Evolutionary conservation across 2,329 filamentous ascomycete species (phyloP).

Genomic region (Aspergillus ochraceoroseus): DNA sequence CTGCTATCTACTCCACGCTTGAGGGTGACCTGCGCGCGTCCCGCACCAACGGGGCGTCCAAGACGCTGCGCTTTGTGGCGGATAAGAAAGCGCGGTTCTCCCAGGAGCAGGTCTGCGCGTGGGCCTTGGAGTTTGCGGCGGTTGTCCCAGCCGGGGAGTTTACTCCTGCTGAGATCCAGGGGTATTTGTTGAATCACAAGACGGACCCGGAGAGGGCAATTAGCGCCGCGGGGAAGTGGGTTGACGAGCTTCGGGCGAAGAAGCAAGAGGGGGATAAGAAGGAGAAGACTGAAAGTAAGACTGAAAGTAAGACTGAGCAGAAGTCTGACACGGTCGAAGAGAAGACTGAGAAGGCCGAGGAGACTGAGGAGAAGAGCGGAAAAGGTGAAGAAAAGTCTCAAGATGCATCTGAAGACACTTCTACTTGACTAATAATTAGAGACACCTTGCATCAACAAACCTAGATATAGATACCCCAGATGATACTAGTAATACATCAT

Average conservation of each 20-base stretch:
- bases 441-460: neutral
- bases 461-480: neutral
- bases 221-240: conserved; percentile 30
- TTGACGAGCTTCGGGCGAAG: conserved; percentile 24
- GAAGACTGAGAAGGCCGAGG: neutral
- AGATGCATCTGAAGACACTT: neutral
- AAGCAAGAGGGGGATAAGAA: conserved; percentile 18
- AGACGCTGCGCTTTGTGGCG: neutral
- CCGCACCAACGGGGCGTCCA: neutral
- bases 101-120: conserved; percentile 18
- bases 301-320: neutral
- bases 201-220: conserved; percentile 32
- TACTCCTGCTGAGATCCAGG: conserved; percentile 42
- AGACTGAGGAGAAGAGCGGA: neutral
- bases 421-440: neutral
- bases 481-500: neutral
- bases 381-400: neutral
- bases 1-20: conserved; percentile 35
- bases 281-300: conserved; percentile 2
- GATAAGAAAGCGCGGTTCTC: conserved; percentile 12
- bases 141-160: conserved; percentile 33
- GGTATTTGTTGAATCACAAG: conserved; percentile 39
- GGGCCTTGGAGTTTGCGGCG: conserved; percentile 33
- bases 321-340: neutral
- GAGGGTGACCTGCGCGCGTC: conserved; percentile 27